Evolutionary conservation across 345 rosid species (phyloP), one percentile per base, ranked within the genome.

Genomic region (Schrenkiella parvula): DNA sequence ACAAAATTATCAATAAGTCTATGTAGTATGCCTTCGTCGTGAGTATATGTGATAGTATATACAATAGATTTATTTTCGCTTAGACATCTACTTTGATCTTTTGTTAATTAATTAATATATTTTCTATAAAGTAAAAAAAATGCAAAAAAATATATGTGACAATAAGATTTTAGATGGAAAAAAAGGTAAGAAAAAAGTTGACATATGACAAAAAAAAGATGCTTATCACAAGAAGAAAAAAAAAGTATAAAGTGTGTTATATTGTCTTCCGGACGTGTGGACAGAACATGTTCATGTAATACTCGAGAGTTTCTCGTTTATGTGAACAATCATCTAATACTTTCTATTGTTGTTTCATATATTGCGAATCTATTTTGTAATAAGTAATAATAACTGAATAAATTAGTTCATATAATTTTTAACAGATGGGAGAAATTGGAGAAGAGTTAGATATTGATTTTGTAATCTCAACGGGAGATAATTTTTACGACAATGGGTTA

Each of bases 391-490:
- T 26, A 41, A 23, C 28, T 43, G 5, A 19, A 22, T 29, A 46
- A 35, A 26, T 38, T 9, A 47, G 10, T 70, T 58, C 3, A 18
- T 19, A 8, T 2, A 35, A 17, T 26, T n/a, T 38, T 17, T 18
- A 18, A 62, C 58, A 82, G 87, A 84, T 84, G 87, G 87, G 85
- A 39, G 18, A 44, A 9, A 62, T 78, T 4, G 84, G 85, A 37
- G 78, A 82, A 44, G 73, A 63, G 41, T 58, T 80, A 47, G 78
- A 71, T 8, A 76, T 84, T 31, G 87, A 84, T 53, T 78, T 78
- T 41, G 81, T 84, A 12, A 59, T 80, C 9, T 84, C 84, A 3
- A 80, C 87, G 8, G 87, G 87, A 18, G 82, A 84, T 17, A 82
- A 82, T 70, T 84, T 84, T 35, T 80, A 84, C 11, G 82, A 84